These are phyloP conservation scores for Melocanna baccifera DNA, from an alignment of 176 grass and related monocot genomes.

Conservation along the genomic window DNA sequence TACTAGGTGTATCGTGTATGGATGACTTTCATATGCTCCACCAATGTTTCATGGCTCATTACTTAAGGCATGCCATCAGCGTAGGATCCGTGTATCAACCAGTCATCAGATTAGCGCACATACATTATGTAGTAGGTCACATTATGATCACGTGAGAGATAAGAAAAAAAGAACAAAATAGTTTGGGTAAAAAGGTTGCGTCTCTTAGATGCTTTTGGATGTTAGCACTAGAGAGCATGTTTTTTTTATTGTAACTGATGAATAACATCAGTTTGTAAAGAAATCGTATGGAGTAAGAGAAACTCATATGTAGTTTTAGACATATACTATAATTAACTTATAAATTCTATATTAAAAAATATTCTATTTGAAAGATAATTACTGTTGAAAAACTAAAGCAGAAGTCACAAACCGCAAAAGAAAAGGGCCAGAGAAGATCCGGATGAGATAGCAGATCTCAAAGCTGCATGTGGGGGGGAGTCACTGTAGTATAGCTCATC, in stretches of 20 bases:
- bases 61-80: not conserved
- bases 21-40: not conserved
- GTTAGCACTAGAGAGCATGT: no score
- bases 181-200: not conserved
- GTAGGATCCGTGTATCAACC: conserved; percentile 7
- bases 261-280: no score
- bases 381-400: no score
- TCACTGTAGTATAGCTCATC: not conserved
- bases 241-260: no score
- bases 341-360: no score
- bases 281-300: no score
- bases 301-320: no score
- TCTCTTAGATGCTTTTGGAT: conserved; percentile 37
- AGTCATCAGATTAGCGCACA: not conserved
- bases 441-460: conserved; percentile 44
- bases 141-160: not conserved
- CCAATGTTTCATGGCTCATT: not conserved
- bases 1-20: not conserved
- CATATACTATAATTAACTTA: no score
- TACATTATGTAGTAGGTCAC: not conserved
- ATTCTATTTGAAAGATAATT: no score
- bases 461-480: conserved; percentile 33
- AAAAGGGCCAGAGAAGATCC: conserved; percentile 40
- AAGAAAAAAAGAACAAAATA: not conserved
- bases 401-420: no score